Percentiles rank a stretch among this genome's conserved stretches.
Evolutionary conservation across 257 asterid species (phyloP).

Genomic region (Cordia subcordata): DNA sequence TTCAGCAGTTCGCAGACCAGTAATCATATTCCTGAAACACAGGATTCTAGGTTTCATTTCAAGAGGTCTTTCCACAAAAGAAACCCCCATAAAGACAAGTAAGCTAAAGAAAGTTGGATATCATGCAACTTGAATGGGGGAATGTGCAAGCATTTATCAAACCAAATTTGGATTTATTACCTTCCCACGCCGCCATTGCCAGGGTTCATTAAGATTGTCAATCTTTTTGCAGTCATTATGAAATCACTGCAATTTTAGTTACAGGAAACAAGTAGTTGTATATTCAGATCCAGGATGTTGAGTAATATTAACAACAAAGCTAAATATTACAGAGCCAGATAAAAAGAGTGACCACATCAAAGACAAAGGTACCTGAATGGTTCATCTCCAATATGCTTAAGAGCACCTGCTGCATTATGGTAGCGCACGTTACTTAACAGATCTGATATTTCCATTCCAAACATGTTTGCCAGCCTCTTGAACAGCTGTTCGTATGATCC

Average conservation of each 20-base stretch:
- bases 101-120: neutral
- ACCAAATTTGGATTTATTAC: slow-evolving; percentile 25
- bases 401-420: slow-evolving; percentile 57
- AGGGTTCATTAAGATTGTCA: slow-evolving; percentile 54
- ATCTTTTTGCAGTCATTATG: slow-evolving; percentile 58
- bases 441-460: slow-evolving; percentile 57
- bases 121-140: too few relatives aligned
- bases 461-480: slow-evolving; percentile 61
- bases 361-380: slow-evolving; percentile 55
- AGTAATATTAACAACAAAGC: neutral
- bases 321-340: neutral
- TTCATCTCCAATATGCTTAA: slow-evolving; percentile 64
- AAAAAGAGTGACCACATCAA: neutral
- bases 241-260: slow-evolving; percentile 50
- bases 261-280: neutral
- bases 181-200: slow-evolving; percentile 43
- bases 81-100: neutral
- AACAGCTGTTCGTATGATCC: slow-evolving; percentile 82
- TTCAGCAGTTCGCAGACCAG: slow-evolving; percentile 67
- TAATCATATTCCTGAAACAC: slow-evolving; percentile 59
- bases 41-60: slow-evolving; percentile 3
- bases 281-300: neutral
- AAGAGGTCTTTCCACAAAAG: neutral
- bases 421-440: slow-evolving; percentile 52
- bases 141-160: neutral